Evolutionary conservation across 352 stramenopile species (phyloP).

Genomic region (Plasmopara muralis): DNA sequence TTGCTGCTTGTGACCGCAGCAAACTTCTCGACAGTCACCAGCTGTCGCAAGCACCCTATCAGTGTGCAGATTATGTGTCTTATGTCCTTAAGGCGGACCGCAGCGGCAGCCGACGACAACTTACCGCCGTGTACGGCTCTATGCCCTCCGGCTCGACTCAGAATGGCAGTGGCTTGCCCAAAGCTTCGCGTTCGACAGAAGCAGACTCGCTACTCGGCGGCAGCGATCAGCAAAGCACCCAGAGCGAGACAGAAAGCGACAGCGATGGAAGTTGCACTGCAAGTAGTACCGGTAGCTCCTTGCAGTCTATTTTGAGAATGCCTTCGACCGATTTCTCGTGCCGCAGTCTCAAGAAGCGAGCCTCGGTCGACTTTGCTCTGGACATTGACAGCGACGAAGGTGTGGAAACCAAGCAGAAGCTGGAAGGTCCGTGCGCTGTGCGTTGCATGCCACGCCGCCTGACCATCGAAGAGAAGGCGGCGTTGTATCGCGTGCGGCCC

Average conservation of each 20-base stretch:
- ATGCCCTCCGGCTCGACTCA: constrained; percentile 18
- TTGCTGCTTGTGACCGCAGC: constrained; percentile 1
- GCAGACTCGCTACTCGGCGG: constrained; percentile 16
- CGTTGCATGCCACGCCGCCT: constrained; percentile 60
- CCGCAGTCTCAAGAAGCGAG: constrained; percentile 50
- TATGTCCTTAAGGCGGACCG: constrained; percentile 21
- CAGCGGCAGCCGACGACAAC: constrained; percentile 7
- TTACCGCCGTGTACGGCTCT: constrained; percentile 33
- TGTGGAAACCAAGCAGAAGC: constrained; percentile 22
- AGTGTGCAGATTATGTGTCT: constrained; percentile 29
- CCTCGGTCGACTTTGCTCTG: constrained; percentile 61
- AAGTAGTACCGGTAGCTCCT: constrained; percentile 23
- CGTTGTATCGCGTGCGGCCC: constrained; percentile 58
- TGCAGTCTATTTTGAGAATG: constrained; percentile 71
- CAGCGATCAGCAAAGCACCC: constrained; percentile 26
- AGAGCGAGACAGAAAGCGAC: constrained; percentile 78
- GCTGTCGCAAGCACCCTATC: constrained; percentile 11
- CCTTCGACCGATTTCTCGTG: constrained; percentile 29
- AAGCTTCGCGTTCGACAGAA: constrained; percentile 10
- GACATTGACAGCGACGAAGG: constrained; percentile 46
- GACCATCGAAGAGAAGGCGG: constrained; percentile 71
- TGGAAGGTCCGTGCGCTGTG: constrained; percentile 25
- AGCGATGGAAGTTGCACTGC: constrained; percentile 53
- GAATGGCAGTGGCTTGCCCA: constrained; percentile 6
- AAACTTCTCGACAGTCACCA: neutral